A percentile compares a stretch with the other conserved stretches of the same genome.
Conservation (phyloP, 129 eudicot genomes). For the Rutidosis leptorrhynchoides region DNA sequence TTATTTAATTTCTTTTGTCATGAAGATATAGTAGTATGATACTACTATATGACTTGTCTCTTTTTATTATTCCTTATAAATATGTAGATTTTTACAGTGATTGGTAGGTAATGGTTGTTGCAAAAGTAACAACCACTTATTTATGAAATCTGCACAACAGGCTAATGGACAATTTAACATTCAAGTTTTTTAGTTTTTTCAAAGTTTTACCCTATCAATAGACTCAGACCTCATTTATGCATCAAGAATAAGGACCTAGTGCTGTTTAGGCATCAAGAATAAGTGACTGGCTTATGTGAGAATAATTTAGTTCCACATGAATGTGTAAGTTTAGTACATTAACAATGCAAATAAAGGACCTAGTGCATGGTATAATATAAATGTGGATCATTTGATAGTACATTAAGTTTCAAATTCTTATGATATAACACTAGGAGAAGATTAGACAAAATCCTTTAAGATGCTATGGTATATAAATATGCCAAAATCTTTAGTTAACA, state of each 20-base stretch:
- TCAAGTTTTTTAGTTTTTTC: conserved; percentile 2
- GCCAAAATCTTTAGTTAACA: conserved; percentile 22
- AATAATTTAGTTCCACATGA: background rate
- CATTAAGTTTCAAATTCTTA: background rate
- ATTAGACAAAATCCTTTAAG: conserved; percentile 10
- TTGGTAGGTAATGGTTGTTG: conserved; percentile 16
- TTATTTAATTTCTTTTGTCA: conserved; percentile 5
- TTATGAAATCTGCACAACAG: conserved; percentile 23
- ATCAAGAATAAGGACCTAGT: too few relatives aligned
- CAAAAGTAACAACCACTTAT: conserved; percentile 19
- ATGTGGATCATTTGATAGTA: background rate
- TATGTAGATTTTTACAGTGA: conserved; percentile 1
- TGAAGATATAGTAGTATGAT: too few relatives aligned
- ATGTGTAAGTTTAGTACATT: background rate
- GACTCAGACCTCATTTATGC: background rate
- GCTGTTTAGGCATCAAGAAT: too few relatives aligned
- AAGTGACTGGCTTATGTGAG: background rate
- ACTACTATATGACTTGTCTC: background rate
- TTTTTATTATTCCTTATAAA: background rate
- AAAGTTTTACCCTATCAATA: background rate
- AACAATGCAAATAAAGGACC: background rate
- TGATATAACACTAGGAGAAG: background rate
- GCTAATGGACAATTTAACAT: conserved; percentile 29
- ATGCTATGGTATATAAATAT: conserved; percentile 22
- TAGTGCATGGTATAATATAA: background rate